Conservation (phyloP, 805 yeast species). For the Grigorovia transvaalensis region DNA sequence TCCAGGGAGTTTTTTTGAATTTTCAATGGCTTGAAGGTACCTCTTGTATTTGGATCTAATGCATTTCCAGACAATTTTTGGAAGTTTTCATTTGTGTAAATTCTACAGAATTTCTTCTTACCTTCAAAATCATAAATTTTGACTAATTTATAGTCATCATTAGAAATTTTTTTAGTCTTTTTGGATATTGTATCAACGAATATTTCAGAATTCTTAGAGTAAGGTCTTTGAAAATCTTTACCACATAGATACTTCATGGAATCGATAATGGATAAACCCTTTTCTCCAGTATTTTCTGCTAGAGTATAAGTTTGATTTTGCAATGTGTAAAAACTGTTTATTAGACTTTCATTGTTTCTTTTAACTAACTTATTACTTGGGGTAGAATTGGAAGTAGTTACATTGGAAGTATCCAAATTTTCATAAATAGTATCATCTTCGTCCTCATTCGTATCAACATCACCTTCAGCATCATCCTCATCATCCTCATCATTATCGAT, state of each 20-base stretch:
- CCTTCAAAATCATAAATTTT: constrained; percentile 67
- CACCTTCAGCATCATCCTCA: constrained; percentile 2
- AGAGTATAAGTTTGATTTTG: constrained; percentile 52
- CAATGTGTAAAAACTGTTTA: constrained; percentile 51
- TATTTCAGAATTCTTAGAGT: constrained; percentile 41
- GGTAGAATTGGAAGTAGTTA: constrained; percentile 16
- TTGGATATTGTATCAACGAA: constrained; percentile 34
- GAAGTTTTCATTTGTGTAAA: constrained; percentile 39
- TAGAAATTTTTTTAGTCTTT: constrained; percentile 21
- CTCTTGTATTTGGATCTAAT: constrained; percentile 15
- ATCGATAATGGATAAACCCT: constrained; percentile 54
- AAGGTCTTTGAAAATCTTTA: constrained; percentile 39
- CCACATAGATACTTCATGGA: constrained; percentile 46
- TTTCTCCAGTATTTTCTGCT: constrained; percentile 31
- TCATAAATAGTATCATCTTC: constrained; percentile 8
- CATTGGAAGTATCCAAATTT: constrained; percentile 20
- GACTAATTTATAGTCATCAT: constrained; percentile 33
- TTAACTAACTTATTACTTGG: constrained; percentile 1
- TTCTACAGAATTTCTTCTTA: constrained; percentile 59
- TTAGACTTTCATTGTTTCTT: constrained; percentile 8
- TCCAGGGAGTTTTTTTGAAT: constrained; percentile 9
- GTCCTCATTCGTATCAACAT: not conserved
- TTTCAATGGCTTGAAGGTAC: constrained; percentile 1
- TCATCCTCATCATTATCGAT: constrained; percentile 23
- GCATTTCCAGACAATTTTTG: constrained; percentile 24